phyloP scores from a whole-genome alignment of 1,284 basidiomycete species.

The Paramarasmius palmivorus region DNA sequence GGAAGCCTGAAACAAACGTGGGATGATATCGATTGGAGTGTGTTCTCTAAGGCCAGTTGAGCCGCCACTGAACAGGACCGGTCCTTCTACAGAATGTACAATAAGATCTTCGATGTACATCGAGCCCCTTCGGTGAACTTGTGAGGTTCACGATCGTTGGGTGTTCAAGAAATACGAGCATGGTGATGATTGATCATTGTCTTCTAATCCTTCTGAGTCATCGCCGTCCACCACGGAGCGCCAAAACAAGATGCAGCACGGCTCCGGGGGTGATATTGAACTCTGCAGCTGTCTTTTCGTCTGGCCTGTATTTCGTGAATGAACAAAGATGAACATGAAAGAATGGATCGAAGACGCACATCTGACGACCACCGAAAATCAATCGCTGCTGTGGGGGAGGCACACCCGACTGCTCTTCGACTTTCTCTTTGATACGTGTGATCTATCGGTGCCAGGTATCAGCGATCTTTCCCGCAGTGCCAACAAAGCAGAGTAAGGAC shows the following conservation, averaged over 20 bases:
- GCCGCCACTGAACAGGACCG: too few relatives aligned
- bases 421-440: constrained; percentile 95
- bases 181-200: constrained; percentile 19
- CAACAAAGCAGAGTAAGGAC: constrained; percentile 34
- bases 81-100: too few relatives aligned
- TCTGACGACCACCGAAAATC: constrained; percentile 93
- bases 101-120: too few relatives aligned
- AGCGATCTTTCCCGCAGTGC: constrained; percentile 10
- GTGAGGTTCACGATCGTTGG: too few relatives aligned
- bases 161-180: too few relatives aligned
- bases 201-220: constrained; percentile 63
- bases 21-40: too few relatives aligned
- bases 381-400: constrained; percentile 96
- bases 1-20: too few relatives aligned
- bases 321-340: constrained; percentile 1
- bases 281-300: constrained; percentile 87
- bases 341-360: constrained; percentile 61
- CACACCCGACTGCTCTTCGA: constrained; percentile 99
- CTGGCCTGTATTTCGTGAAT: constrained; percentile 47
- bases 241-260: constrained; percentile 90
- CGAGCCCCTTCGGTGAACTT: too few relatives aligned
- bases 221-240: constrained; percentile 41
- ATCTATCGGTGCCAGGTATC: constrained; percentile 63
- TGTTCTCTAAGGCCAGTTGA: too few relatives aligned
- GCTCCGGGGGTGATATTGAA: constrained; percentile 84